Evolutionary conservation across 805 yeast species (phyloP).

Genomic region (Clavispora santaluciae): DNA sequence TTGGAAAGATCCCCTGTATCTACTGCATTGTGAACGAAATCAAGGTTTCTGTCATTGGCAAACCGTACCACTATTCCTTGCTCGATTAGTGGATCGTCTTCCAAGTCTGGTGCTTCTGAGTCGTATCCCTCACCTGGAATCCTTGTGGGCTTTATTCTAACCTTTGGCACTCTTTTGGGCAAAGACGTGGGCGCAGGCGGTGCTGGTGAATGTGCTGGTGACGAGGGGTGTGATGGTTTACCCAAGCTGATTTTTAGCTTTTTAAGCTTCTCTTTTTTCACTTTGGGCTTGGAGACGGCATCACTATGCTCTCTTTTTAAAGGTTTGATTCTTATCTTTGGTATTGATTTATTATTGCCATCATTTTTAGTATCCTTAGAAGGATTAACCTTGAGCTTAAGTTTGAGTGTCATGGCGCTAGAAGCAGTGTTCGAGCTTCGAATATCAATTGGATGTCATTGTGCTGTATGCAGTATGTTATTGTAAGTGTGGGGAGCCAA

Average conservation of each 20-base stretch:
- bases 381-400: slow-evolving; percentile 18
- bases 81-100: slow-evolving; percentile 89
- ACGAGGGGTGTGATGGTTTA: slow-evolving; percentile 3
- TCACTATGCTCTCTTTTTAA: slow-evolving; percentile 11
- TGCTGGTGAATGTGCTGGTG: slow-evolving; percentile 1
- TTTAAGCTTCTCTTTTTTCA: slow-evolving; percentile 17
- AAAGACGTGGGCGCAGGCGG: slow-evolving; percentile 4
- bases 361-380: slow-evolving; percentile 3
- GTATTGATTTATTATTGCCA: slow-evolving; percentile 6
- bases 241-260: slow-evolving; percentile 23
- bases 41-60: slow-evolving; percentile 63
- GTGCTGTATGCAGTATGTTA: not conserved
- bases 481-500: too few species aligned
- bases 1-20: slow-evolving; percentile 73
- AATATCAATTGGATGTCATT: not conserved
- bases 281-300: slow-evolving; percentile 9
- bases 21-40: slow-evolving; percentile 67
- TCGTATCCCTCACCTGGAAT: slow-evolving; percentile 95
- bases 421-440: not conserved
- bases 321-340: slow-evolving; percentile 21
- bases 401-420: slow-evolving; percentile 19
- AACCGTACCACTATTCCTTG: slow-evolving; percentile 80
- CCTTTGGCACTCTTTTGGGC: slow-evolving; percentile 34
- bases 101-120: slow-evolving; percentile 92
- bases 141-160: slow-evolving; percentile 55